Evolutionary conservation across 352 stramenopile species (phyloP), one percentile per base, ranked within the genome.

Genomic region (Phytophthora constricta): DNA sequence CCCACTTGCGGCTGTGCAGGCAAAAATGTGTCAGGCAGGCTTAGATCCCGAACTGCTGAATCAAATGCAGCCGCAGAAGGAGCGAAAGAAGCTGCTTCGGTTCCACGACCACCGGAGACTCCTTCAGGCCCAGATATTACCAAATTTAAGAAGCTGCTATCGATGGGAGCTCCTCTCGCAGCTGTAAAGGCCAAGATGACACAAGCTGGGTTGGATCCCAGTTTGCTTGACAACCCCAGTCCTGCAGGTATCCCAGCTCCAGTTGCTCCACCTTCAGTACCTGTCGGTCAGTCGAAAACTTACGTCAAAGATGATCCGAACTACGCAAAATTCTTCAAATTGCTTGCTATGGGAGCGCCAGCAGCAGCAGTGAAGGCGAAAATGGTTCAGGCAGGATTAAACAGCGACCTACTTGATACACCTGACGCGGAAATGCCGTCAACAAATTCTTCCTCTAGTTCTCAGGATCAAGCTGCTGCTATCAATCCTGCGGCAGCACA

Each of bases 1-100:
- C 11, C 88, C 87, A 11, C 72, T 83, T 0, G 91, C 87, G 45
- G 91, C 92, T 20, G 83, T 92, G 11, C 75, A 82, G 11, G 74
- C 76, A 4, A 93, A 91, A 58, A 90, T 98, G 79, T 55, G 70
- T 10, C 85, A 96, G 65, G 95, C 76, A n/a, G 86, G 86, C 25
- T 33, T 93, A 1, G 65, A 92, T 45, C 81, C 84, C 8, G 56
- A 80, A 16, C 67, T 93, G 5, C 63, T 95, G 1, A 58, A 69
- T 8, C 68, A 14, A 78, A 89, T 5, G 91, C 85, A 25, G 91
- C 87, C 9, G 77, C 89, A 10, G 78, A 83, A 46, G 79, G 43
- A 61, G 23, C 17, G 33, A 78, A 56, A 43, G 65, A 39, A 91
- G 87, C 66, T 87, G 86, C 49, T 0, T 31, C 34, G 2, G 11